Percentiles rank a stretch among this genome's conserved stretches.
Evolutionary conservation across 108 stramenopile genomes (phyloP).

Genomic region (Conticribra guillardii): DNA sequence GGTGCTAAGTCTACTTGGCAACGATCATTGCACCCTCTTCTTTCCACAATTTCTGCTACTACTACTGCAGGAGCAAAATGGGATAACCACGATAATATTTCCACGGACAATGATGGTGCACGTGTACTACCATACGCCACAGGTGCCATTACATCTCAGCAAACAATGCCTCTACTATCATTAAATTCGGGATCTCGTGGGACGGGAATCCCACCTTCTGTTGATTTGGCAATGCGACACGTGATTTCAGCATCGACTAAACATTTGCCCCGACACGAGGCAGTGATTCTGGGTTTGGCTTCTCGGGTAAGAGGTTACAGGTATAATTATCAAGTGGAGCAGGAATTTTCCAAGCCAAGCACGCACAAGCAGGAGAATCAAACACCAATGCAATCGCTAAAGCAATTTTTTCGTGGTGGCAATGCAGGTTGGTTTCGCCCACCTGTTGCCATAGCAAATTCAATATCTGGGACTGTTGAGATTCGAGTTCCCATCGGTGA

Average conservation of each 20-base stretch:
- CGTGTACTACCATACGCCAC: conserved; percentile 55
- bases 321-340: conserved; percentile 34
- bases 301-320: conserved; percentile 71
- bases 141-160: conserved; percentile 66
- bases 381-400: conserved; percentile 11
- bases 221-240: conserved; percentile 70
- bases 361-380: conserved; percentile 2
- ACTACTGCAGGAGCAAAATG: conserved; percentile 22
- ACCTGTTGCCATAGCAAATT: conserved; percentile 46
- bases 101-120: neutral
- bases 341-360: neutral
- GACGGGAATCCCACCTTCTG: conserved; percentile 7
- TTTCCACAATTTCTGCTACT: conserved; percentile 22
- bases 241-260: conserved; percentile 59
- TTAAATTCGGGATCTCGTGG: neutral
- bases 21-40: conserved; percentile 1
- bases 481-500: conserved; percentile 68
- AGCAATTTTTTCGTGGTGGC: conserved; percentile 11
- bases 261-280: conserved; percentile 79
- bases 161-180: conserved; percentile 63
- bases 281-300: conserved; percentile 64
- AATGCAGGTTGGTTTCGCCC: conserved; percentile 13
- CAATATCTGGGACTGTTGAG: conserved; percentile 74
- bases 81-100: conserved; percentile 7
- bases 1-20: neutral